Evolutionary conservation across 306 rosid species (phyloP).

Genomic region (Biancaea sappan): DNA sequence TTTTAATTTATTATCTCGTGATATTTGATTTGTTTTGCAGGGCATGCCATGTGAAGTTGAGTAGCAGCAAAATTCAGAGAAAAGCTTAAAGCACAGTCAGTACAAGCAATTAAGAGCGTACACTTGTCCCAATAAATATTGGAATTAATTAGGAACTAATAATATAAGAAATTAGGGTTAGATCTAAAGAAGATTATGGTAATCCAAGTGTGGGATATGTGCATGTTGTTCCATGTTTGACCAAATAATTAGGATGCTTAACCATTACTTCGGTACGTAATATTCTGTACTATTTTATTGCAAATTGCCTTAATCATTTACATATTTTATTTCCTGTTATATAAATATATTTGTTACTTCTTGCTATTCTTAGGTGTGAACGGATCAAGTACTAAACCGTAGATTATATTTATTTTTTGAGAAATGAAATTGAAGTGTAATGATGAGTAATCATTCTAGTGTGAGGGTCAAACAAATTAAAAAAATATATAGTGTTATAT

Average conservation of each 20-base stretch:
- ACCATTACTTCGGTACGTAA: background rate
- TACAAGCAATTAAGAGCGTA: background rate
- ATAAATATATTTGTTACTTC: background rate
- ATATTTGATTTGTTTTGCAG: background rate
- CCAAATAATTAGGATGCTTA: slow-evolving; percentile 35
- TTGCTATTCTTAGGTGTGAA: background rate
- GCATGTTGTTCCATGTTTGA: slow-evolving; percentile 39
- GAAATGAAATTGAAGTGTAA: background rate
- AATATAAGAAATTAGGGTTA: background rate
- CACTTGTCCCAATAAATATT: slow-evolving; percentile 6
- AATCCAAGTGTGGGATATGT: slow-evolving; percentile 33
- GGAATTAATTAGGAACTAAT: background rate
- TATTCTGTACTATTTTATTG: slow-evolving; percentile 31
- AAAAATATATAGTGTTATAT: background rate
- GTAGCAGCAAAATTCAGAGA: background rate
- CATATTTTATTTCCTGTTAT: slow-evolving; percentile 16
- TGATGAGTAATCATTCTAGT: slow-evolving; percentile 25
- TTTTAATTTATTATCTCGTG: background rate
- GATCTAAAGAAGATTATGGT: background rate
- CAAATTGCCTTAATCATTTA: slow-evolving; percentile 13
- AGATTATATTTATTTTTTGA: background rate
- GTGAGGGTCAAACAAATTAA: slow-evolving; percentile 35
- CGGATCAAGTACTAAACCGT: background rate
- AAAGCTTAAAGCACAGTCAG: background rate
- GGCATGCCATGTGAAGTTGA: slow-evolving; percentile 13